A percentile compares a stretch with the other conserved stretches of the same genome.
Evolutionary conservation across 2,329 filamentous ascomycete species (phyloP).

Genomic region (Ophiostoma tasmaniense): DNA sequence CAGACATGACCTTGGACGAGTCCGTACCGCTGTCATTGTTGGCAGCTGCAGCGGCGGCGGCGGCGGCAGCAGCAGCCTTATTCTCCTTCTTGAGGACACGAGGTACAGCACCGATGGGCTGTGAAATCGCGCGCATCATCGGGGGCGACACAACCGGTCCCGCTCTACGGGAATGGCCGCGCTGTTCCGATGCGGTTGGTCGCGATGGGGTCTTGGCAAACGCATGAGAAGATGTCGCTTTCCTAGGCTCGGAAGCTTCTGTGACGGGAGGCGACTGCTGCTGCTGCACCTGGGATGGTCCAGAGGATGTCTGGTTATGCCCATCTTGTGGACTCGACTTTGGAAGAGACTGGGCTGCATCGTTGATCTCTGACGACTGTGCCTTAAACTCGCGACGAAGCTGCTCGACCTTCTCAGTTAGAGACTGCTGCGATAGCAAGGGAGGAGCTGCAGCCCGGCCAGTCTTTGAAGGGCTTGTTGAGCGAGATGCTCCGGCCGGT

Average conservation of each 20-base stretch:
- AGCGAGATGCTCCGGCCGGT: background rate
- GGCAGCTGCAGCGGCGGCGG: background rate
- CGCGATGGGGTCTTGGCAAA: background rate
- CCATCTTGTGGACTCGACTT: background rate
- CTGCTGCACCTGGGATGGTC: slow-evolving; percentile 15
- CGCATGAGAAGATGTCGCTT: background rate
- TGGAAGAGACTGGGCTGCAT: background rate
- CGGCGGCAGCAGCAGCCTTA: slow-evolving; percentile 24
- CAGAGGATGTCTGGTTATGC: background rate
- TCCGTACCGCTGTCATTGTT: background rate
- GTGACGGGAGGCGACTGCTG: background rate
- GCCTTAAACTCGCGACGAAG: slow-evolving; percentile 42
- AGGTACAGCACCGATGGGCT: slow-evolving; percentile 40
- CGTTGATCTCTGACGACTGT: slow-evolving; percentile 26
- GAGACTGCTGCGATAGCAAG: slow-evolving; percentile 15
- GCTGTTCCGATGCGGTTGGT: slow-evolving; percentile 16
- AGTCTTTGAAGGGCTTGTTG: slow-evolving; percentile 7
- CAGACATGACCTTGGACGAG: slow-evolving; percentile 14
- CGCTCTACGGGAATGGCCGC: slow-evolving; percentile 33
- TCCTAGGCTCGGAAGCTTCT: background rate
- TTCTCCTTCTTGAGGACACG: slow-evolving; percentile 37
- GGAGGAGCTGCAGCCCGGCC: slow-evolving; percentile 3
- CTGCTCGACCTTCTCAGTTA: slow-evolving; percentile 43
- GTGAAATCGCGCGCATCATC: slow-evolving; percentile 45
- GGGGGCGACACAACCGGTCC: slow-evolving; percentile 43